Conservation (phyloP, 73 alveolate genomes). For the Paramecium primaurelia region DNA sequence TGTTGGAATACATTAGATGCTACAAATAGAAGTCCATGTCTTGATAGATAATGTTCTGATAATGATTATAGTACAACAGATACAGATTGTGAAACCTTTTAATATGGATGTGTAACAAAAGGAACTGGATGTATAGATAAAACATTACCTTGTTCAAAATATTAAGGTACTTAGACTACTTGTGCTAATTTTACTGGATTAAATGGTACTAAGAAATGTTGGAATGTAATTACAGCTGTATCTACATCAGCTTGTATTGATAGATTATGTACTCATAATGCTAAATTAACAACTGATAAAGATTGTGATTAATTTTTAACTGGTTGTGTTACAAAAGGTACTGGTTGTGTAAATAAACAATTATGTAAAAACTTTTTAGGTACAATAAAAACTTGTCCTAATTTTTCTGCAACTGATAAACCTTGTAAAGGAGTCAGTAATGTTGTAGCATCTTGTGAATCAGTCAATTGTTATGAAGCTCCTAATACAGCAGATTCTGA, state of each 20-base stretch:
- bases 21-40: neutral
- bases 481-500: neutral
- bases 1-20: constrained; percentile 7
- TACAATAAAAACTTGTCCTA: neutral
- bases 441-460: neutral
- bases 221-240: neutral
- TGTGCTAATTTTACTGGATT: constrained; percentile 8
- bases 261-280: neutral
- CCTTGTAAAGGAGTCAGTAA: constrained; percentile 40
- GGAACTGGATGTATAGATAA: constrained; percentile 16
- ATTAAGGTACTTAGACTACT: neutral
- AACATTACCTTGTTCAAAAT: neutral
- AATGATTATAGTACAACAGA: constrained; percentile 1
- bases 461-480: constrained; percentile 2
- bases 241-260: neutral
- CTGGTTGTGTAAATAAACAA: constrained; percentile 15
- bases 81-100: neutral
- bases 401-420: neutral
- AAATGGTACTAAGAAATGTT: neutral
- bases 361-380: neutral
- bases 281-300: neutral
- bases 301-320: neutral
- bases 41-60: neutral
- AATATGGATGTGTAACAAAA: neutral
- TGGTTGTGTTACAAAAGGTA: constrained; percentile 13